phyloP scores from a whole-genome alignment of 1,284 basidiomycete genomes.

The Polyporus tsugae region DNA sequence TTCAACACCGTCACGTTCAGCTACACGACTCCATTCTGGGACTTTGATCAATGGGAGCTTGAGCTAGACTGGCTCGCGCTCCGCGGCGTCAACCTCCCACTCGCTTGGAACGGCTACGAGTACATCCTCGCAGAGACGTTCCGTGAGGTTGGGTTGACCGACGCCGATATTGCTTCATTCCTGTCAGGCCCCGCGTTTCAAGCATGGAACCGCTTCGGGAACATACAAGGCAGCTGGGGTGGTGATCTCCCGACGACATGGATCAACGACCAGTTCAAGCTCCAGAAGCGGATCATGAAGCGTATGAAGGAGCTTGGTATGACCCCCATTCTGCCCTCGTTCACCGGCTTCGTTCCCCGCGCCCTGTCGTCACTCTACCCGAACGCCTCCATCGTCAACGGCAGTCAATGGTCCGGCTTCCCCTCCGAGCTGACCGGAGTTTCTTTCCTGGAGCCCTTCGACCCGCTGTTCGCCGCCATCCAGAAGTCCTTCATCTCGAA shows the following conservation, averaged over 20 bases:
- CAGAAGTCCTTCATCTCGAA: conserved; percentile 53
- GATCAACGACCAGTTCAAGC: conserved; percentile 49
- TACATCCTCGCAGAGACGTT: conserved; percentile 48
- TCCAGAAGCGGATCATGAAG: conserved; percentile 48
- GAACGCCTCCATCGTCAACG: conserved; percentile 48
- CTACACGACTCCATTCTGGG: conserved; percentile 53
- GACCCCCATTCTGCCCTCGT: conserved; percentile 54
- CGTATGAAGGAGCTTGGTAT: conserved; percentile 56
- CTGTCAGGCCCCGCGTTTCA: conserved; percentile 53
- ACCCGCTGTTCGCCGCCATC: conserved; percentile 47
- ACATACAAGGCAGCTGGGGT: conserved; percentile 53
- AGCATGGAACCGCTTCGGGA: conserved; percentile 55
- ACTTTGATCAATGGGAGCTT: conserved; percentile 51
- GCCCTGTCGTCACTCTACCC: conserved; percentile 45
- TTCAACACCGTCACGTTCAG: conserved; percentile 56
- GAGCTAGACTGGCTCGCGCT: conserved; percentile 55
- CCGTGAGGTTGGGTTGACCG: conserved; percentile 48
- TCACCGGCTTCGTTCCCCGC: conserved; percentile 53
- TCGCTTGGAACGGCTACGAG: conserved; percentile 54
- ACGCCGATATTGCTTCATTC: conserved; percentile 47
- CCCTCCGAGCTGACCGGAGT: conserved; percentile 44
- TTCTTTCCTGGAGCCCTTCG: conserved; percentile 53
- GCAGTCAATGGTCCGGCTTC: conserved; percentile 49
- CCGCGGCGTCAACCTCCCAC: conserved; percentile 52
- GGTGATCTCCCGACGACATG: conserved; percentile 47